A percentile compares a stretch with the other conserved stretches of the same genome.
Evolutionary conservation across 2,329 filamentous ascomycete species (phyloP).

Genomic region (Colletotrichum musicola): DNA sequence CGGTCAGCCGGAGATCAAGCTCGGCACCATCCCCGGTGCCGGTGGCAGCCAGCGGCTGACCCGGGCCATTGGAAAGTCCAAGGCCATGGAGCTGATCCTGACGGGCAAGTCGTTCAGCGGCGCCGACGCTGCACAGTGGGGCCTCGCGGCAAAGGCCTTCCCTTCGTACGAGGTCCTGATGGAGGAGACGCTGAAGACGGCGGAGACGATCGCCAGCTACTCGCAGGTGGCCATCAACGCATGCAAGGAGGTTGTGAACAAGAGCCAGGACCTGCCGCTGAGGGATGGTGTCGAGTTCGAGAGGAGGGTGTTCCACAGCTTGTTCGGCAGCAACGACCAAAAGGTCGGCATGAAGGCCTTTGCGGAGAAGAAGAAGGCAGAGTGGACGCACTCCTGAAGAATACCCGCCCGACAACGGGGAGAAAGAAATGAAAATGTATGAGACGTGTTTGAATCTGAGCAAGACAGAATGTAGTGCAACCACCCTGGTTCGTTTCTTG

Average conservation of each 20-base stretch:
- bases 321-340: slow-evolving; percentile 96
- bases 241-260: slow-evolving; percentile 98
- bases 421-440: slow-evolving; percentile 7
- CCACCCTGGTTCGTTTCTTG: slow-evolving; percentile 7
- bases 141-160: slow-evolving; percentile 86
- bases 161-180: slow-evolving; percentile 85
- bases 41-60: slow-evolving; percentile 93
- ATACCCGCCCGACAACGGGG: not conserved
- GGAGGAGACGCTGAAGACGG: slow-evolving; percentile 83
- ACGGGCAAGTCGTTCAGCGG: slow-evolving; percentile 89
- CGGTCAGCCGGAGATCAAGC: slow-evolving; percentile 96
- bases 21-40: slow-evolving; percentile 91
- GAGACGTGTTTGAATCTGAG: slow-evolving; percentile 23
- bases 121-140: slow-evolving; percentile 88
- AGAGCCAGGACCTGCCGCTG: slow-evolving; percentile 92
- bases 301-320: slow-evolving; percentile 88
- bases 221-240: slow-evolving; percentile 89
- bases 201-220: slow-evolving; percentile 89
- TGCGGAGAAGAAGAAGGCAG: slow-evolving; percentile 91
- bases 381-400: slow-evolving; percentile 84
- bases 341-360: slow-evolving; percentile 98
- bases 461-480: slow-evolving; percentile 27
- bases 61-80: slow-evolving; percentile 83
- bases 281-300: slow-evolving; percentile 96
- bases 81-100: slow-evolving; percentile 91